Base-by-base conservation (phyloP, 1,284 basidiomycete species). In the Apiotrichum gamsii region DNA sequence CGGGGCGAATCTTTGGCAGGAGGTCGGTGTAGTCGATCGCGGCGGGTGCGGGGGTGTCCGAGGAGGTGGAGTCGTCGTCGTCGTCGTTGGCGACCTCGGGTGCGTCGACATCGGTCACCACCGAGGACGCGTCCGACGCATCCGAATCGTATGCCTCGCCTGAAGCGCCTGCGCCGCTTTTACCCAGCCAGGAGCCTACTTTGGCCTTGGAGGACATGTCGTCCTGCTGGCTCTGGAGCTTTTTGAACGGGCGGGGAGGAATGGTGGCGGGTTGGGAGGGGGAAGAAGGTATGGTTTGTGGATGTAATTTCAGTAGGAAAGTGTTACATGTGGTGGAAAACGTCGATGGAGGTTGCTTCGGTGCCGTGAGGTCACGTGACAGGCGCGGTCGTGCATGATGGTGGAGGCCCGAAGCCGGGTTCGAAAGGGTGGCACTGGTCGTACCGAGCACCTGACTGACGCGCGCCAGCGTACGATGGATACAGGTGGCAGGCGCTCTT, bases 141-240 rank as follows among this genome's bases (percentile, higher is more conserved):
- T 39, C 46, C n/a, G 49, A 40, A 38, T 44, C 53, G 51, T 51
- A 51, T 19, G 45, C 51, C 42, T 54, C 61, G 32, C 28, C 46
- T 34, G 40, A 21, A 28, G 25, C 25, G 25, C 25, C 25, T 6
- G 6, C 25, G 25, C 25, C 25, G 8, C 29, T 34, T 21, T 63
- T 58, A 45, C 64, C 61, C 13, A 71, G 60, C 70, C 70, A 72
- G 44, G 65, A 63, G 37, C 69, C 69, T 55, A 72, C 69, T 56
- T 72, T 72, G 25, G 52, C 57, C 36, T 57, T 59, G 15, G 68
- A 42, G 31, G 67, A 52, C 65, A 69, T 69, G 42, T 55, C 59
- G 39, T 58, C 54, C 25, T n/a, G n/a, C 45, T 61, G 60, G 52
- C 58, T 59, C 46, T 68, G 61, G 9, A 70, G 64, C 56, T 67